Evolutionary conservation across 2,329 filamentous ascomycete genomes (phyloP).

Genomic region (Penicillium sp.): DNA sequence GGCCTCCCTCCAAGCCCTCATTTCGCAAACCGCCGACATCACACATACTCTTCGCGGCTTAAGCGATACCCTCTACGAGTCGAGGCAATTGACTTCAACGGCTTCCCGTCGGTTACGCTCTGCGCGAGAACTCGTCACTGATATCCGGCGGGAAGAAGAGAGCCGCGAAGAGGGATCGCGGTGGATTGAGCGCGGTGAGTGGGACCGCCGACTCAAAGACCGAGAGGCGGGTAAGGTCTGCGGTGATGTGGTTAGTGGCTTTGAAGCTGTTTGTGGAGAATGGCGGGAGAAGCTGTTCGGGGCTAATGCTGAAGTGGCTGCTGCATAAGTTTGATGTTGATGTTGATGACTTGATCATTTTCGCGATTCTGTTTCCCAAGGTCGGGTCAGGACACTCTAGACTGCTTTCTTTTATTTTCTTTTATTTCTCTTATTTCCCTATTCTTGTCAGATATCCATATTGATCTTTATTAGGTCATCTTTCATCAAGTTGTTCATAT

Average conservation of each 20-base stretch:
- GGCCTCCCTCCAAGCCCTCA: constrained; percentile 65
- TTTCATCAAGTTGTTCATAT: background rate
- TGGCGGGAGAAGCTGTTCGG: constrained; percentile 75
- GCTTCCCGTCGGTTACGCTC: constrained; percentile 76
- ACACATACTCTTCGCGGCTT: constrained; percentile 80
- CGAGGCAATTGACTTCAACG: constrained; percentile 77
- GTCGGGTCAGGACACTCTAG: background rate
- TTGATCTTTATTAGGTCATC: constrained; percentile 1
- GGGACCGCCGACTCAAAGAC: constrained; percentile 71
- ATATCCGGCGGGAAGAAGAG: constrained; percentile 81
- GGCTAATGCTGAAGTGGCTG: constrained; percentile 31
- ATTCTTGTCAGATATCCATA: constrained; percentile 8
- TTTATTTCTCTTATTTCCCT: background rate
- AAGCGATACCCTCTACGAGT: constrained; percentile 91
- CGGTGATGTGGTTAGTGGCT: constrained; percentile 82
- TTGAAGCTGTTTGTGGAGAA: constrained; percentile 82
- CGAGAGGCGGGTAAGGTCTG: constrained; percentile 83
- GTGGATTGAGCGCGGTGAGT: constrained; percentile 79
- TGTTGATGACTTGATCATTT: constrained; percentile 1
- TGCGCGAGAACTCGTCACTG: constrained; percentile 79
- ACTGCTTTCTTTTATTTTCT: background rate
- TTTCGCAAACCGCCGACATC: constrained; percentile 68
- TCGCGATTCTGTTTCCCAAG: background rate
- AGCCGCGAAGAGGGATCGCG: constrained; percentile 75
- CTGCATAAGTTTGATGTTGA: constrained; percentile 20